phyloP scores from a whole-genome alignment of 768 basidiomycete genomes.

The Trametes coccinea region DNA sequence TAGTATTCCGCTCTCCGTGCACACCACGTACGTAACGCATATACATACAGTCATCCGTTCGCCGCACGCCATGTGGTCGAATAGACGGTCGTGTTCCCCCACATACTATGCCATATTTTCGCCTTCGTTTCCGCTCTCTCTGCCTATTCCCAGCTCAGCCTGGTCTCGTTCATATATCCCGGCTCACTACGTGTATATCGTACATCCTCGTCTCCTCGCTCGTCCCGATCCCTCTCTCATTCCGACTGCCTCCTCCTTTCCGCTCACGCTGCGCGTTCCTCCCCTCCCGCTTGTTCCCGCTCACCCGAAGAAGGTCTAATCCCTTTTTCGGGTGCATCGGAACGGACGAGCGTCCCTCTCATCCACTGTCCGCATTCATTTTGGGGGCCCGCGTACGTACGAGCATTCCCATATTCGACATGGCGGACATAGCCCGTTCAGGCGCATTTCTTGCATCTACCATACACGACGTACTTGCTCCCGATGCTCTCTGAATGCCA shows the following conservation, averaged over 20 bases:
- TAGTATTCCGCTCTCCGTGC: slow-evolving; percentile 1
- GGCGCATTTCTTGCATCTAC: not conserved
- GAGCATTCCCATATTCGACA: not conserved
- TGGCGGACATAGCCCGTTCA: not conserved
- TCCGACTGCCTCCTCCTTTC: not conserved
- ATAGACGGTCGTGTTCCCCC: not conserved
- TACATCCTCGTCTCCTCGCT: not conserved
- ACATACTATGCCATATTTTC: not conserved
- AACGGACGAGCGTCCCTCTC: not conserved
- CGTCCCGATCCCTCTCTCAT: not conserved
- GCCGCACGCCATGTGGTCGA: slow-evolving; percentile 8
- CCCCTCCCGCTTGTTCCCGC: not conserved
- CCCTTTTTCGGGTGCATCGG: not conserved
- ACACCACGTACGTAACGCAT: not conserved
- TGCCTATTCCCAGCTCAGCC: not conserved
- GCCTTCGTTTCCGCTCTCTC: not conserved
- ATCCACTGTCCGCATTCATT: not conserved
- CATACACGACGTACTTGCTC: not conserved
- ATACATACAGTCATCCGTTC: not conserved
- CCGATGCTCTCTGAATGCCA: not conserved
- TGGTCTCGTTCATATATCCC: not conserved
- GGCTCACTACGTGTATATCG: not conserved
- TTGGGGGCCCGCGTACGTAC: not conserved
- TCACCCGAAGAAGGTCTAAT: not conserved
- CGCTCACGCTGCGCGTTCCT: not conserved